Evolutionary conservation across 345 rosid genomes (phyloP), one percentile per base, ranked within the genome.

Genomic region (Orychophragmus violaceus): DNA sequence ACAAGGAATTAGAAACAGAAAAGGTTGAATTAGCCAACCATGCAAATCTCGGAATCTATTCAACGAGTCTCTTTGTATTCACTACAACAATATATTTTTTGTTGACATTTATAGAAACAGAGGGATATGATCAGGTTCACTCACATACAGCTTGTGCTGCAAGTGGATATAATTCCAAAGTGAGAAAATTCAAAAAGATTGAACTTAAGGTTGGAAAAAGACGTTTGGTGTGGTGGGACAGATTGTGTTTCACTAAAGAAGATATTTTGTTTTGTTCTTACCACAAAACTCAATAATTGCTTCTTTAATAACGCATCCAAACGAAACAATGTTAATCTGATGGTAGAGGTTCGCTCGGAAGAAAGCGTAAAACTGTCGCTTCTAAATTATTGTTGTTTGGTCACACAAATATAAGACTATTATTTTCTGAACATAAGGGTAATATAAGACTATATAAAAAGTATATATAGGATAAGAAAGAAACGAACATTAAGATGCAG

Each of bases 41-140:
- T 71, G 70, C 64, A 71, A 55, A 63, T 33, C 63, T 41, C 25
- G 1, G 62, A 70, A 41, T 62, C 3, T 62, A 21, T 62, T 62
- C 46, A 62, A 18, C 56, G 18, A 62, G 57, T 23, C 29, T 30
- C 46, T 49, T 22, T 23, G 16, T 69, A 29, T 12, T 12, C 7
- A 10, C 29, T 23, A n/a, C n/a, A n/a, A 49, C 28, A 12, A 49
- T 35, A 12, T 69, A 5, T 10, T 2, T 24, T n/a, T n/a, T n/a
- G n/a, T 5, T 3, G 9, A 11, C 11, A 53, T 53, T 53, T 4
- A 44, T 12, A 48, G 22, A 59, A 59, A 68, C 41, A 35, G 8
- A 48, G 39, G 5, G 49, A 59, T 14, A 61, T 70, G n/a, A n/a
- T 41, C 32, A 19, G 60, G n/a, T n/a, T 60, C 8, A 59, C 33